phyloP scores from a whole-genome alignment of 768 basidiomycete genomes.

The Boletus fagicola region DNA sequence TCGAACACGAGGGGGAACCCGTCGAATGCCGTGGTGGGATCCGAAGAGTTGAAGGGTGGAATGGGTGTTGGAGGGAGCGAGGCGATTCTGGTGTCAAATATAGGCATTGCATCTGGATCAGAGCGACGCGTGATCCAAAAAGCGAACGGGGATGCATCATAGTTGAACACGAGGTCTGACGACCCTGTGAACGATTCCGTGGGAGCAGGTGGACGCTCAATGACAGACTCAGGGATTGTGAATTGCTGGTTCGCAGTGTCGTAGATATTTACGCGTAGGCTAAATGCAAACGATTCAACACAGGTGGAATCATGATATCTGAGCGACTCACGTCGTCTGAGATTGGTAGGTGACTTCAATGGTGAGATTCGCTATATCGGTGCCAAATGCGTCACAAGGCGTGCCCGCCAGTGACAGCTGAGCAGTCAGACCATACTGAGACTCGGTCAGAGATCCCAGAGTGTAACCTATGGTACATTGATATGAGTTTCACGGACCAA shows the following conservation, averaged over 20 bases:
- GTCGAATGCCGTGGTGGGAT: constrained; percentile 55
- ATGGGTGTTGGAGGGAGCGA: constrained; percentile 63
- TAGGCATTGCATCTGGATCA: constrained; percentile 47
- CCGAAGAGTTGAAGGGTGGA: constrained; percentile 49
- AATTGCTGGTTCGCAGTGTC: constrained; percentile 64
- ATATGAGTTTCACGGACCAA: not conserved
- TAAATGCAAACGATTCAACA: constrained; percentile 21
- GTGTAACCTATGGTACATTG: constrained; percentile 47
- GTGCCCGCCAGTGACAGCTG: constrained; percentile 51
- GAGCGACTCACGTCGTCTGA: constrained; percentile 40
- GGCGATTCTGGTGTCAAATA: constrained; percentile 68
- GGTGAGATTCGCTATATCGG: constrained; percentile 56
- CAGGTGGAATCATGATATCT: not conserved
- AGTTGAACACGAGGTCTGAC: constrained; percentile 71
- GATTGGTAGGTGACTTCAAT: constrained; percentile 68
- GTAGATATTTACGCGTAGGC: constrained; percentile 66
- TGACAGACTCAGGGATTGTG: constrained; percentile 55
- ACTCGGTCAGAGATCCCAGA: constrained; percentile 44
- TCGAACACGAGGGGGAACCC: constrained; percentile 75
- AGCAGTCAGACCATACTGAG: constrained; percentile 50
- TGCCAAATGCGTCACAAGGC: constrained; percentile 65
- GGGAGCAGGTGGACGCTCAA: constrained; percentile 43
- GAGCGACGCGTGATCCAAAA: constrained; percentile 79
- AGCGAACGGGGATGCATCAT: constrained; percentile 61
- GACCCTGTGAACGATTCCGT: constrained; percentile 34